A percentile compares a stretch with the other conserved stretches of the same genome.
Evolutionary conservation across 306 rosid species (phyloP).

Genomic region (Pyrus communis): DNA sequence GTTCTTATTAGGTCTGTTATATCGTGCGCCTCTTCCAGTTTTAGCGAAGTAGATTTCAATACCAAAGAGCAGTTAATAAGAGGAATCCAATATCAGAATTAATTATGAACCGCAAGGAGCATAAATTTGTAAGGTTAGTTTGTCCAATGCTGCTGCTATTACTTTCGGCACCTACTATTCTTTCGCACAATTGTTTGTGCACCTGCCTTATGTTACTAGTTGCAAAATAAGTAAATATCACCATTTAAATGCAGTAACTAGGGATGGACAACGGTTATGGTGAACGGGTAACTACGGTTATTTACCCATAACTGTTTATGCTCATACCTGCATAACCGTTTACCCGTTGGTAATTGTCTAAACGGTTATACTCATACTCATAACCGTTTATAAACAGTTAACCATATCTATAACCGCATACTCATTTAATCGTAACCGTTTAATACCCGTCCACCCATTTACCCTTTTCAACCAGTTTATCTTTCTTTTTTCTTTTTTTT

Average conservation of each 20-base stretch:
- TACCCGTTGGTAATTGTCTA: no score
- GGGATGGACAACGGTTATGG: no score
- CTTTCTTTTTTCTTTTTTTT: no score
- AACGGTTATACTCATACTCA: no score
- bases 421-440: no score
- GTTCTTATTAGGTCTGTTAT: neutral
- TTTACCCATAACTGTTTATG: no score
- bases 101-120: constrained; percentile 32
- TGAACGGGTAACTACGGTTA: no score
- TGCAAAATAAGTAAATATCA: neutral
- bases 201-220: neutral
- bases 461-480: no score
- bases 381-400: no score
- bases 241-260: neutral
- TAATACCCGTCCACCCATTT: no score
- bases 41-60: neutral
- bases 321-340: no score
- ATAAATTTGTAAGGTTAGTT: constrained; percentile 60
- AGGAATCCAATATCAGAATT: neutral
- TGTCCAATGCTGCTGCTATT: neutral
- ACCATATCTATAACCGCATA: no score
- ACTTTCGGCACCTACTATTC: neutral
- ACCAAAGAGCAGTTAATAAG: neutral
- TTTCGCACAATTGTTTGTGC: neutral
- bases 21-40: neutral